phyloP scores from a whole-genome alignment of 495 filamentous ascomycete species.

The Podospora pseudoanserina region DNA sequence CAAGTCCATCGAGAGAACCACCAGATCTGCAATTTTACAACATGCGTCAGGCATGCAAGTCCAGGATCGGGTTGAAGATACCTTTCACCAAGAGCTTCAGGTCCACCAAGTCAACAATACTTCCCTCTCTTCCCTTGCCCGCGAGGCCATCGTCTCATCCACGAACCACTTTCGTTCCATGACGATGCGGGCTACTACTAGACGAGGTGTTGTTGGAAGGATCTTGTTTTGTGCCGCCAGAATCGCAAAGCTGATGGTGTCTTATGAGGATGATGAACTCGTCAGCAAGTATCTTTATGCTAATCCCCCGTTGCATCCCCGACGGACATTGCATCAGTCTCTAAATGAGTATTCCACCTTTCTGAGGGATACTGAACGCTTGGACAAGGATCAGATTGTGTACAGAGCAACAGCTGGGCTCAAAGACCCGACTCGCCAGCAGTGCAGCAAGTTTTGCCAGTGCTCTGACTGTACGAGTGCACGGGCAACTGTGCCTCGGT shows the following conservation, averaged over 20 bases:
- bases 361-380: conserved; percentile 14
- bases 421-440: conserved; percentile 8
- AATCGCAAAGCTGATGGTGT: conserved; percentile 16
- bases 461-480: conserved; percentile 16
- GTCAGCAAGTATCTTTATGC: conserved; percentile 14
- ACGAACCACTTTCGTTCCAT: conserved; percentile 17
- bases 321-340: conserved; percentile 17
- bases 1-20: conserved; percentile 15
- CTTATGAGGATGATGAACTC: conserved; percentile 17
- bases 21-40: conserved; percentile 6
- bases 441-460: conserved; percentile 18
- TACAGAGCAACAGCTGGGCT: conserved; percentile 15
- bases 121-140: conserved; percentile 13
- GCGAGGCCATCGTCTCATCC: conserved; percentile 11
- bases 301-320: conserved; percentile 17
- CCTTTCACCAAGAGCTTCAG: conserved; percentile 16
- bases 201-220: conserved; percentile 17
- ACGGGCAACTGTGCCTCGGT: conserved; percentile 3
- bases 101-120: conserved; percentile 17
- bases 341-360: conserved; percentile 18
- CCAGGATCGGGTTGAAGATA: conserved; percentile 15
- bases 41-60: conserved; percentile 1
- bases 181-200: conserved; percentile 14
- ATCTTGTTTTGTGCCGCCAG: conserved; percentile 18
- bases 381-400: conserved; percentile 19